Conservation (phyloP, 2,329 filamentous ascomycete species). For the Colletotrichum sp. region DNA sequence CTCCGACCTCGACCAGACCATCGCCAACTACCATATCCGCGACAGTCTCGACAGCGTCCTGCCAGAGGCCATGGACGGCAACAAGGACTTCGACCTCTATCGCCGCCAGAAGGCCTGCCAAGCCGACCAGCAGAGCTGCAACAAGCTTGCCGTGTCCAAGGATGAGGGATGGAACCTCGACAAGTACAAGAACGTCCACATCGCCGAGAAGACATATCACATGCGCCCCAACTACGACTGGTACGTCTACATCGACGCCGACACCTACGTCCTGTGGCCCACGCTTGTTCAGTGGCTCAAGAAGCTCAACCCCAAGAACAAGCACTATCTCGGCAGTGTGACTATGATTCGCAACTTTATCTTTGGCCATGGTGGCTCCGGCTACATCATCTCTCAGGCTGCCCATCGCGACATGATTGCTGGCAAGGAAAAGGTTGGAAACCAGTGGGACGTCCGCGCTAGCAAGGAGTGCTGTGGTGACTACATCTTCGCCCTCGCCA, state of each 20-base stretch:
- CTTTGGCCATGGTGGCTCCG: constrained; percentile 63
- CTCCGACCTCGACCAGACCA: constrained; percentile 57
- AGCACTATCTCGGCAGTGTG: constrained; percentile 56
- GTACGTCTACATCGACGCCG: constrained; percentile 66
- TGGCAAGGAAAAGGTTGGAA: constrained; percentile 46
- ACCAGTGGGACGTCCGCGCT: constrained; percentile 48
- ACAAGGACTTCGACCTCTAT: constrained; percentile 57
- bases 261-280: constrained; percentile 62
- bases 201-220: constrained; percentile 58
- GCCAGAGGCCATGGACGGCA: constrained; percentile 45
- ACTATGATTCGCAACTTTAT: constrained; percentile 44
- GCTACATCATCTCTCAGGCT: constrained; percentile 56
- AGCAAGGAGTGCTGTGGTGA: constrained; percentile 56
- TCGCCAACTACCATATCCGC: constrained; percentile 48
- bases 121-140: constrained; percentile 49
- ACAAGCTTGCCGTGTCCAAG: constrained; percentile 33
- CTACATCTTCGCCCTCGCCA: constrained; percentile 49
- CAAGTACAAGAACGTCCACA: constrained; percentile 68
- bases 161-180: constrained; percentile 58
- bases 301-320: constrained; percentile 44
- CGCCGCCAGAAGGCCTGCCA: constrained; percentile 49
- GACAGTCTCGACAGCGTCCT: constrained; percentile 53
- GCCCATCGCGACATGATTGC: constrained; percentile 54
- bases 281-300: constrained; percentile 56
- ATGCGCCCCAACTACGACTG: constrained; percentile 59